Evolutionary conservation across 768 basidiomycete genomes (phyloP).

Genomic region (Auricularia sp.): DNA sequence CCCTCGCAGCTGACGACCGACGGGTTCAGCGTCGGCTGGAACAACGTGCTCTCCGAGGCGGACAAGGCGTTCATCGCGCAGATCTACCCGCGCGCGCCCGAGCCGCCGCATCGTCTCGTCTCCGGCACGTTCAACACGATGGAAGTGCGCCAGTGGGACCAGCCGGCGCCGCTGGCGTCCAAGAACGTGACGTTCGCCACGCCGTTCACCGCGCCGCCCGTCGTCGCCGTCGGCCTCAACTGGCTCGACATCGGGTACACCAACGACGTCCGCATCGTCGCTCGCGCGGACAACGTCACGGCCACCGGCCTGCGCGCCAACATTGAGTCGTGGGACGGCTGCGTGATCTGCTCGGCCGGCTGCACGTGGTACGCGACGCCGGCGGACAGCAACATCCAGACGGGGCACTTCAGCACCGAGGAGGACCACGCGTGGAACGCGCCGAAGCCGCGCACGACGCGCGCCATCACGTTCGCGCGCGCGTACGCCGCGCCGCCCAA

Average conservation of each 20-base stretch:
- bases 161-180: neutral
- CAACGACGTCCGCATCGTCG: neutral
- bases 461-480: constrained; percentile 4
- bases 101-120: neutral
- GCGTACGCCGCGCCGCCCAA: constrained; percentile 7
- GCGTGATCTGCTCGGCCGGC: constrained; percentile 2
- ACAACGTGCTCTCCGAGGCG: neutral
- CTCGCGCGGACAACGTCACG: neutral
- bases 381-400: constrained; percentile 1
- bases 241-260: constrained; percentile 3
- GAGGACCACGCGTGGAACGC: constrained; percentile 8
- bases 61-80: neutral
- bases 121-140: neutral
- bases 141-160: constrained; percentile 4
- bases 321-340: constrained; percentile 5
- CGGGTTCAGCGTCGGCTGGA: neutral
- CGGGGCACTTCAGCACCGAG: constrained; percentile 4
- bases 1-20: neutral
- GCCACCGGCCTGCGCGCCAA: constrained; percentile 2
- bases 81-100: neutral
- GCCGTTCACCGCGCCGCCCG: constrained; percentile 1
- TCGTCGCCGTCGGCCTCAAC: constrained; percentile 6
- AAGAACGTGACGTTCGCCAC: neutral
- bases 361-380: neutral
- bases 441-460: constrained; percentile 3